Percentiles rank a stretch among this genome's conserved stretches.
Conservation (phyloP, 192 early-diverging fungal genomes). For the Ambispora gerdemannii region DNA sequence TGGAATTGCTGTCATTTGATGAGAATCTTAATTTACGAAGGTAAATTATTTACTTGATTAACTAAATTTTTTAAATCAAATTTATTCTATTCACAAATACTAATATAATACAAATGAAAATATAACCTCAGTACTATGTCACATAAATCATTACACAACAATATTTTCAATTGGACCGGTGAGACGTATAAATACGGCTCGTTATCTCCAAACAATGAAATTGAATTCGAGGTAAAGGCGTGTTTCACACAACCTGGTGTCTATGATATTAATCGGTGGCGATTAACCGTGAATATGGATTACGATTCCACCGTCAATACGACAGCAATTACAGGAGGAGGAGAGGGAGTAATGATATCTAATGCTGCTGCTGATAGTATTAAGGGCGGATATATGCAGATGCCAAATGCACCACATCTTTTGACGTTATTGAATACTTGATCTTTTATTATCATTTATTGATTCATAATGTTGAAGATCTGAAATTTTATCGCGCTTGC, state of each 20-base stretch:
- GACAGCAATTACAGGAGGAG: background rate
- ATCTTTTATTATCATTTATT: too few species aligned
- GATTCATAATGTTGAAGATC: too few species aligned
- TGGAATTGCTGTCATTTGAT: constrained; percentile 53
- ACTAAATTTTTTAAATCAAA: too few species aligned
- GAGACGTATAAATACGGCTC: constrained; percentile 51
- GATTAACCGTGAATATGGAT: constrained; percentile 48
- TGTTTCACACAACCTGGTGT: constrained; percentile 61
- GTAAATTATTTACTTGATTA: too few species aligned
- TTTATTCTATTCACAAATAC: too few species aligned
- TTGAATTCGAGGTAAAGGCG: constrained; percentile 45
- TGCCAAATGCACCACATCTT: constrained; percentile 23
- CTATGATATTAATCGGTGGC: constrained; percentile 78
- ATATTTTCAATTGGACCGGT: constrained; percentile 65
- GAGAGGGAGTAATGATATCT: background rate
- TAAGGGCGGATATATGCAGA: constrained; percentile 24
- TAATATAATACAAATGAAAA: too few species aligned
- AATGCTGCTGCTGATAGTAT: background rate
- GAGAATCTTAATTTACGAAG: constrained; percentile 26
- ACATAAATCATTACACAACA: constrained; percentile 31
- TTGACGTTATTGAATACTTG: constrained; percentile 6
- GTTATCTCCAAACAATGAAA: constrained; percentile 54
- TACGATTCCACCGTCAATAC: too few species aligned
- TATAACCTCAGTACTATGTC: constrained; percentile 23
- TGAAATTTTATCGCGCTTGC: too few species aligned